Base-by-base conservation (phyloP, 2,329 filamentous ascomycete species). In the Arthrobotrys sphaeroides region DNA sequence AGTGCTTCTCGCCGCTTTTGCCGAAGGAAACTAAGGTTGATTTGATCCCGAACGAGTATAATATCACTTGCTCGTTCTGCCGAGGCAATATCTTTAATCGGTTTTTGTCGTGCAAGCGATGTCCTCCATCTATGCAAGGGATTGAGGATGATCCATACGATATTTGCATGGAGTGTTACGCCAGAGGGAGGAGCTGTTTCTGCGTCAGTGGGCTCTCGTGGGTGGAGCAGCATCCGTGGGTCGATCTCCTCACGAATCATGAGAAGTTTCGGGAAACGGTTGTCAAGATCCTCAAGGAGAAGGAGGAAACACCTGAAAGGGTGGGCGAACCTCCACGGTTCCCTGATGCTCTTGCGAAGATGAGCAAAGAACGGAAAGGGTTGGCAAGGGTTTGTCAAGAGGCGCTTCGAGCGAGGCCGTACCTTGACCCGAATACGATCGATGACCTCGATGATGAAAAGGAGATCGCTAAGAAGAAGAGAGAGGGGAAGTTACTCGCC, bases 161-260 rank as follows among this genome's bases (percentile, higher is more conserved):
- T 81, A 87, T 99, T 20, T 99, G 95, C 81, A 94, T 99, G 91
- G 95, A 99, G 79, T 99, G 95, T 81, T 99, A 96, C 81, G 91
- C 90, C n/a, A 96, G 98, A 91, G 95, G 95, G 20, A 89, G 95
- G 60, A 97, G 94, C 49, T 99, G 95, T 81, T 88, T 88, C 2
- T 99, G 95, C 80, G 87, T 96, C 59, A 96, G 94, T 2, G 89
- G 89, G 9, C 87, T 97, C 9, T 89, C 88, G 75, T 99, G 94
- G 94, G 93, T 92, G 59, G 94, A 99, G 81, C 95, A 98, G 81
- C 97, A 94, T 87, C 85, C 88, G 10, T 98, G 94, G 94, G 86
- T 88, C 43, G 89, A 93, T 12, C 85, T 99, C 9, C 85, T 89
- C 0, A 85, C 89, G 59, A 90, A 91, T 73, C 93, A 98, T 81